These are phyloP conservation scores for Penicillium samsonianum DNA, from an alignment of 495 filamentous ascomycete genomes.

Conservation along the genomic window DNA sequence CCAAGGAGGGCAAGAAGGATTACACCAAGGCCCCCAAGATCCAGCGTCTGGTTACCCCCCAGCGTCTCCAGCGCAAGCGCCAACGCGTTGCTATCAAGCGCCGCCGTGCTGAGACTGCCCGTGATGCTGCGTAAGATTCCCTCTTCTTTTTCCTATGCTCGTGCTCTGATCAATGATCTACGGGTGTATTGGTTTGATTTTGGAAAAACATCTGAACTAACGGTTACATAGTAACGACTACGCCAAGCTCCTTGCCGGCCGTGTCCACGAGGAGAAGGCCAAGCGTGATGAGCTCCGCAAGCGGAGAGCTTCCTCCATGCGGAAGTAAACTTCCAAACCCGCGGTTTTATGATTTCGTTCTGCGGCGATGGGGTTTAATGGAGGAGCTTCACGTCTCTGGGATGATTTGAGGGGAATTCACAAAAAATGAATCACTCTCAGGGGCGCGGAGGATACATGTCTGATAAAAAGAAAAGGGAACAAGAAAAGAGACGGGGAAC, in stretches of 20 bases:
- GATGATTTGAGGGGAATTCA: slow-evolving; percentile 26
- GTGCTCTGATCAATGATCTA: slow-evolving; percentile 21
- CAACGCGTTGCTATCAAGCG: slow-evolving; percentile 97
- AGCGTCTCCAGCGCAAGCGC: slow-evolving; percentile 99
- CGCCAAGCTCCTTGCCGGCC: slow-evolving; percentile 87
- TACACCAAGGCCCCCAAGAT: slow-evolving; percentile 99
- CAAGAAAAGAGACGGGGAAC: slow-evolving; percentile 28
- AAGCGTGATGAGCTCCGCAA: slow-evolving; percentile 90
- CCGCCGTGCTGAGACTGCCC: slow-evolving; percentile 87
- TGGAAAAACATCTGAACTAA: slow-evolving; percentile 25
- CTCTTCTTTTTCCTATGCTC: neutral
- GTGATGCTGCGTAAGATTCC: slow-evolving; percentile 94
- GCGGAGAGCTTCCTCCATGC: slow-evolving; percentile 93
- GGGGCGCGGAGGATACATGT: slow-evolving; percentile 31
- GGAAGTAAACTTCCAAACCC: slow-evolving; percentile 63
- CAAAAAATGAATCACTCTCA: slow-evolving; percentile 35
- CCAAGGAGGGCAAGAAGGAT: slow-evolving; percentile 91
- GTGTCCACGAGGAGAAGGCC: slow-evolving; percentile 90
- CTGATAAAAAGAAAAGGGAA: slow-evolving; percentile 30
- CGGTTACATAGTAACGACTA: slow-evolving; percentile 70
- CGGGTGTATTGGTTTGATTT: slow-evolving; percentile 14
- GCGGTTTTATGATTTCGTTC: slow-evolving; percentile 38
- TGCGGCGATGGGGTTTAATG: slow-evolving; percentile 40
- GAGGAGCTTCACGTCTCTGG: slow-evolving; percentile 36
- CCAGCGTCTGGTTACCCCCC: slow-evolving; percentile 98